These are phyloP conservation scores for Hanseniaspora singularis DNA, from an alignment of 805 yeast genomes.

Conservation along the genomic window DNA sequence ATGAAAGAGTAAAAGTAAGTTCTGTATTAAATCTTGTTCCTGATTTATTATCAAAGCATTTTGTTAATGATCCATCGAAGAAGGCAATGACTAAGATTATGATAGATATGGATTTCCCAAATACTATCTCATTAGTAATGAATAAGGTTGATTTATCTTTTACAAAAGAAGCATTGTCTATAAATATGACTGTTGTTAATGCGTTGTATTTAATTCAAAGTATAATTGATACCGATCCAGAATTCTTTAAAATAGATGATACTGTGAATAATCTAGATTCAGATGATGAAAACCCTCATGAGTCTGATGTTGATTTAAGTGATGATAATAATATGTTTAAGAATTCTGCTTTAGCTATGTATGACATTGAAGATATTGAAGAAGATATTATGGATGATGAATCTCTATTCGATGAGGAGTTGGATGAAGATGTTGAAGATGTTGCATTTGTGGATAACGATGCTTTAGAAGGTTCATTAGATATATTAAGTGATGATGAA, in stretches of 20 bases:
- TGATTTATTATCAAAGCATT: constrained; percentile 30
- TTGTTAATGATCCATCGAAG: constrained; percentile 41
- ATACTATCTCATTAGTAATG: constrained; percentile 45
- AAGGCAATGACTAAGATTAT: constrained; percentile 53
- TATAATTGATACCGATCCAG: neutral
- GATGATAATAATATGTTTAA: constrained; percentile 73
- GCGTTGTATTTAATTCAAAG: neutral
- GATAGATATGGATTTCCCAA: constrained; percentile 54
- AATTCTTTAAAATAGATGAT: constrained; percentile 1
- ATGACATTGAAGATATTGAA: constrained; percentile 65
- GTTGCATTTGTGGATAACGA: constrained; percentile 30
- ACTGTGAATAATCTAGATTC: constrained; percentile 46
- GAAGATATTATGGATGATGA: constrained; percentile 44
- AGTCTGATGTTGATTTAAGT: constrained; percentile 44
- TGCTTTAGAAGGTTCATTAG: constrained; percentile 26
- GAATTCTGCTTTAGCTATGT: constrained; percentile 90
- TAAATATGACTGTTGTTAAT: neutral
- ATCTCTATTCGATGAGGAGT: constrained; percentile 36
- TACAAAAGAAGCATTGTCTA: neutral
- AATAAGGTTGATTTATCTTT: constrained; percentile 47
- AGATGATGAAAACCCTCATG: constrained; percentile 45
- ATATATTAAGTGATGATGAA: constrained; percentile 28
- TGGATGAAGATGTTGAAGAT: constrained; percentile 34
- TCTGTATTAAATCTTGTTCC: neutral
- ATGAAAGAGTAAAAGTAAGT: constrained; percentile 1